Base-by-base conservation (phyloP, 1,139 yeast species). In the Nakaseomyces uthaithaninus region DNA sequence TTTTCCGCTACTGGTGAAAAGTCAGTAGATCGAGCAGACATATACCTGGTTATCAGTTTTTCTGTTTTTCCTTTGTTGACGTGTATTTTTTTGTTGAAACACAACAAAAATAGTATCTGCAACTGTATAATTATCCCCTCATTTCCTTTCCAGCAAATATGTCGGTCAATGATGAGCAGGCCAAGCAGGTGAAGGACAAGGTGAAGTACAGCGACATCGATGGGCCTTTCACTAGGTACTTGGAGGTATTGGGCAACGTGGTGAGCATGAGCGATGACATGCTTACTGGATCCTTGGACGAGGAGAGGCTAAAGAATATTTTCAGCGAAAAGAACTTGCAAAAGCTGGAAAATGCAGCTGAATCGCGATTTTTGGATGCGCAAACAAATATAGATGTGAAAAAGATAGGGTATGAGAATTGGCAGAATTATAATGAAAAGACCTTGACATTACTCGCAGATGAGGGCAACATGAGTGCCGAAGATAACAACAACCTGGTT, bases 131-230 rank as follows among this genome's bases (percentile, higher is more conserved):
- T n/a, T n/a, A n/a, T n/a, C n/a, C n/a, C n/a, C n/a, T n/a, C n/a
- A n/a, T n/a, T n/a, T n/a, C n/a, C n/a, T n/a, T n/a, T n/a, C n/a
- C n/a, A n/a, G n/a, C n/a, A 5, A 33, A 8, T 14, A 51, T 51
- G 54, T 31, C 50, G 3, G 38, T 48, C 14, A 42, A 39, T 18
- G 37, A 45, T 8, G 19, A 37, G 8, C 49, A 50, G 28, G 42
- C 40, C 5, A 48, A 45, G 19, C 48, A 49, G 33, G 53, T 53
- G 16, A 47, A 50, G 23, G 44, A 42, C n/a, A 55, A 54, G 35
- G 58, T 55, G 1, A 42, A 40, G 9, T 54, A 47, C 36, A 49
- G 53, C 39, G 59, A 55, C 28, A 44, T 48, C 9, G 57, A 55
- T 33, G 26, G 41, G n/a, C 44, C 53, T 2, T 53, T 48, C 35